Evolutionary conservation across 768 basidiomycete species (phyloP).

Genomic region (Crassisporium funariophilum): DNA sequence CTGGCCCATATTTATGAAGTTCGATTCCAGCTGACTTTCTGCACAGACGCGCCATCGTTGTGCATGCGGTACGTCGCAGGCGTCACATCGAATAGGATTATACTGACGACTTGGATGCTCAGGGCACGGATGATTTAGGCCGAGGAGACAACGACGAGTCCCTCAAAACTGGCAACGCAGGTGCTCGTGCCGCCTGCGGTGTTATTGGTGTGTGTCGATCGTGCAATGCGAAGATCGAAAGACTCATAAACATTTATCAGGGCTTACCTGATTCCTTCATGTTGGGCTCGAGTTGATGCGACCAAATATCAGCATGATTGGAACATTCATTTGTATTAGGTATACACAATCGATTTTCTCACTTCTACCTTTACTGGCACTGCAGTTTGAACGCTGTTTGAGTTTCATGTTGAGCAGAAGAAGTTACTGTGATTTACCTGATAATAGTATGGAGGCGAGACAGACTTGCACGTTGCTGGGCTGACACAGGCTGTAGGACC

Average conservation of each 20-base stretch:
- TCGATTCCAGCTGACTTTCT: neutral
- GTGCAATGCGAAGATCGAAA: too few species aligned
- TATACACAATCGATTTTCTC: neutral
- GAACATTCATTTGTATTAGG: neutral
- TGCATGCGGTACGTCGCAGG: slow-evolving; percentile 56
- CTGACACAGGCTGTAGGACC: slow-evolving; percentile 48
- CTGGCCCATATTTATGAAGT: neutral
- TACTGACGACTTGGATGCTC: too few species aligned
- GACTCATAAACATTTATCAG: too few species aligned
- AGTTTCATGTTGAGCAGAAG: too few species aligned
- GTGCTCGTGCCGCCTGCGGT: slow-evolving; percentile 75
- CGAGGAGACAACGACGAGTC: slow-evolving; percentile 67
- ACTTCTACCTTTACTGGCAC: neutral
- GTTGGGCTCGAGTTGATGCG: too few species aligned
- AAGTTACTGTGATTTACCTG: too few species aligned
- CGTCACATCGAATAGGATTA: neutral
- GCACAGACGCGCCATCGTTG: slow-evolving; percentile 69
- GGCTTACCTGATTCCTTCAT: too few species aligned
- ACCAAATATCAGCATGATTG: too few species aligned
- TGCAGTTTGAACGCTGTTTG: too few species aligned
- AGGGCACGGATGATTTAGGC: slow-evolving; percentile 72
- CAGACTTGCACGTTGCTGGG: slow-evolving; percentile 44
- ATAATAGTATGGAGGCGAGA: slow-evolving; percentile 56
- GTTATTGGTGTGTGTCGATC: too few species aligned
- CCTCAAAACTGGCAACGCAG: slow-evolving; percentile 78